Percentiles rank a stretch among this genome's conserved stretches.
Evolutionary conservation across 345 rosid genomes (phyloP).

Genomic region (Ceriops decandra): DNA sequence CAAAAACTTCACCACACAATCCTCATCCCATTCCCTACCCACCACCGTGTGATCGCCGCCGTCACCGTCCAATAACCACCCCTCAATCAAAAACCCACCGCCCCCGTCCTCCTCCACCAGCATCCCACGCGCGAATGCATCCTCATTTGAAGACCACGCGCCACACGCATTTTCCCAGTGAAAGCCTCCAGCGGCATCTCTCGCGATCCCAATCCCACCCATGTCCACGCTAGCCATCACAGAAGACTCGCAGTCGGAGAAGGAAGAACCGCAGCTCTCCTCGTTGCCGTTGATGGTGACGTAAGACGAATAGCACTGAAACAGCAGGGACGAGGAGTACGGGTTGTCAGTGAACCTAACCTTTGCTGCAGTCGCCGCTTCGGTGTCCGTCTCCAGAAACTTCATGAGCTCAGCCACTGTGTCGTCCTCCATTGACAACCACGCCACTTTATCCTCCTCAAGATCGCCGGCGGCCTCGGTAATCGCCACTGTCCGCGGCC

Average conservation of each 20-base stretch:
- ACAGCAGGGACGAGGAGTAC: constrained; percentile 42
- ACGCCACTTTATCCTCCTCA: constrained; percentile 27
- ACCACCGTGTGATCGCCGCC: neutral
- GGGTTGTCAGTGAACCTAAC: constrained; percentile 75
- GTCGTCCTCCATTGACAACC: constrained; percentile 39
- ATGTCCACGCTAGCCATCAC: constrained; percentile 76
- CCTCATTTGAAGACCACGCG: neutral
- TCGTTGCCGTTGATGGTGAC: constrained; percentile 83
- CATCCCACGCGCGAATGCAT: constrained; percentile 34
- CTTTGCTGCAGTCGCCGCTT: constrained; percentile 19
- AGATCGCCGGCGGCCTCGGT: constrained; percentile 17
- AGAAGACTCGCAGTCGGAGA: constrained; percentile 62
- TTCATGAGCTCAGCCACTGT: constrained; percentile 45
- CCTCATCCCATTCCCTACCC: neutral
- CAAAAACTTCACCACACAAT: neutral
- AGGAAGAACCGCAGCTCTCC: constrained; percentile 84
- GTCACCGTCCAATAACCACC: neutral
- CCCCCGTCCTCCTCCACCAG: constrained; percentile 11
- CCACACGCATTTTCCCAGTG: neutral
- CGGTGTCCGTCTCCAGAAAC: constrained; percentile 38
- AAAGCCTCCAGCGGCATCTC: neutral
- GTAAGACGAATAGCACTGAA: constrained; percentile 58
- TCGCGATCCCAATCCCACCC: constrained; percentile 27
- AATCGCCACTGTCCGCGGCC: constrained; percentile 1
- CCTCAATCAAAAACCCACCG: neutral